These are phyloP conservation scores for Apiotrichum porosum DNA, from an alignment of 1,284 basidiomycete genomes.

Conservation along the genomic window DNA sequence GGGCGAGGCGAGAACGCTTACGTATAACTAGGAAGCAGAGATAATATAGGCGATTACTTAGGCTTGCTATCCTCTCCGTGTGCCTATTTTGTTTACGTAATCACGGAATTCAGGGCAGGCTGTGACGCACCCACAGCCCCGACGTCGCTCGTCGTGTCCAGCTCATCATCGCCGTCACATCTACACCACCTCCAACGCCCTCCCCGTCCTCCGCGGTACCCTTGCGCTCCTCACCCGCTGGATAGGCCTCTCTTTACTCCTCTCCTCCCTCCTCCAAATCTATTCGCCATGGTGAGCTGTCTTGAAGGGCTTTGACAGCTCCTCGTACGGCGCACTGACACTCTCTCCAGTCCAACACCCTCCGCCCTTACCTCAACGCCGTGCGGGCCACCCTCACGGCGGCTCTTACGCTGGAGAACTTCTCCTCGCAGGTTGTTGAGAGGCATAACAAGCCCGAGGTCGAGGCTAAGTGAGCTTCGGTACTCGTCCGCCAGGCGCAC, in stretches of 20 bases:
- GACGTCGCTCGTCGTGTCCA: background rate
- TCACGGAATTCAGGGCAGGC: background rate
- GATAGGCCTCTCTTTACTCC: background rate
- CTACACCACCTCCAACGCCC: background rate
- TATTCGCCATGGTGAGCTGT: conserved; percentile 6
- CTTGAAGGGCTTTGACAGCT: too few relatives aligned
- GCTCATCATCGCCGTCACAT: background rate
- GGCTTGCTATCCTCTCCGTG: background rate
- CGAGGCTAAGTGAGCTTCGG: conserved; percentile 75
- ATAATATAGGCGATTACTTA: too few relatives aligned
- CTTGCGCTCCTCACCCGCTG: background rate
- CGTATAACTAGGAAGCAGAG: too few relatives aligned
- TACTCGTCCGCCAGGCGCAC: too few relatives aligned
- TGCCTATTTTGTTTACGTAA: too few relatives aligned
- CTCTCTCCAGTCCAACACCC: conserved; percentile 57
- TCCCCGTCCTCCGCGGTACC: background rate
- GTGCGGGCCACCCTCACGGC: conserved; percentile 94
- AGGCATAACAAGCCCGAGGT: conserved; percentile 95
- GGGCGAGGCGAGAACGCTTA: too few relatives aligned
- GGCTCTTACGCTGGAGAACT: conserved; percentile 95
- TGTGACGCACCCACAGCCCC: background rate
- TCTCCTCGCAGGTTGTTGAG: conserved; percentile 94
- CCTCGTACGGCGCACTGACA: background rate
- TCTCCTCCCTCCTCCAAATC: background rate
- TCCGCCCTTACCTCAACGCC: conserved; percentile 92